Evolutionary conservation across 1,284 basidiomycete genomes (phyloP).

Genomic region (Macrocystidia cucumis): DNA sequence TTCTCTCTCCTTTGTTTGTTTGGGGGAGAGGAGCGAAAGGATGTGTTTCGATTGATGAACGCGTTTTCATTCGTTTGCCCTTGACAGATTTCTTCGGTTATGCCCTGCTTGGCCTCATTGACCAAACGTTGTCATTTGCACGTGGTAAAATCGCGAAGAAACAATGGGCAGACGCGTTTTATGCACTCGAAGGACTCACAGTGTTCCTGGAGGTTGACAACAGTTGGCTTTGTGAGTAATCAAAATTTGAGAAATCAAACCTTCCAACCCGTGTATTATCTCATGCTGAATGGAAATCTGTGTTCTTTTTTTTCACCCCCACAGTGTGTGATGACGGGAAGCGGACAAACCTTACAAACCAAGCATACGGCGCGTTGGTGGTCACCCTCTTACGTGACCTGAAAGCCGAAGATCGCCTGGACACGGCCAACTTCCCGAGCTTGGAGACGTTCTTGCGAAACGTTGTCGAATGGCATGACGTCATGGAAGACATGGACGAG

Average conservation of each 20-base stretch:
- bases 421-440: constrained; percentile 22
- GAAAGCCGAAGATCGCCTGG: constrained; percentile 19
- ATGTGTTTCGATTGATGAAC: too few species aligned
- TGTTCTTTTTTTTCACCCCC: not conserved
- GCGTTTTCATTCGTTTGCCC: too few species aligned
- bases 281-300: not conserved
- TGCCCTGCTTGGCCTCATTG: constrained; percentile 25
- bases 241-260: too few species aligned
- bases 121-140: constrained; percentile 20
- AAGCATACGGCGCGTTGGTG: constrained; percentile 27
- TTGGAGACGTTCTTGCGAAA: constrained; percentile 26
- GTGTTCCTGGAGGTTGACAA: constrained; percentile 23
- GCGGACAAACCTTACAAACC: constrained; percentile 24
- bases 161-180: constrained; percentile 25
- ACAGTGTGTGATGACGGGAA: constrained; percentile 30
- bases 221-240: constrained; percentile 23
- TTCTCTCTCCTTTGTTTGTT: constrained; percentile 5
- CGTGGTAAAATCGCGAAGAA: constrained; percentile 25
- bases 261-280: not conserved
- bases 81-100: constrained; percentile 24
- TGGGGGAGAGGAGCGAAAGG: too few species aligned
- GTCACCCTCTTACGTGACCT: constrained; percentile 27
- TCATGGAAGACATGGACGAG: constrained; percentile 13
- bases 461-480: constrained; percentile 21
- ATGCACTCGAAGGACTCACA: constrained; percentile 23